phyloP scores from a whole-genome alignment of 768 basidiomycete species.

The Clitopilus passeckerianus region DNA sequence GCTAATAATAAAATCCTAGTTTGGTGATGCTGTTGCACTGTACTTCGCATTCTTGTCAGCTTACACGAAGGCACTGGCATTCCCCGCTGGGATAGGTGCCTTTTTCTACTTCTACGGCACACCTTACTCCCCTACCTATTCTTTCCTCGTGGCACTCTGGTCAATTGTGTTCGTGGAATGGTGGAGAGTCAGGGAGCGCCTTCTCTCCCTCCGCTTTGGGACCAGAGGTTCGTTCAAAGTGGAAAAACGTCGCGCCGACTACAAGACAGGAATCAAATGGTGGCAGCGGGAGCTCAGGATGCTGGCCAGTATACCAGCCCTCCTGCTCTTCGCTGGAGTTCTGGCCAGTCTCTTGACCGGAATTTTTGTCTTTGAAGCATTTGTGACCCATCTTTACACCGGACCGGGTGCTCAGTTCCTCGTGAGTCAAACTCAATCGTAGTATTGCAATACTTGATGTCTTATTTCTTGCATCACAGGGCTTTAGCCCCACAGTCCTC shows the following conservation, averaged over 20 bases:
- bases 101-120: conserved; percentile 65
- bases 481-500: conserved; percentile 77
- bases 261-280: conserved; percentile 56
- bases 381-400: conserved; percentile 83
- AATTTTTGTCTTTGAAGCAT: conserved; percentile 87
- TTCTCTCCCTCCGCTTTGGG: conserved; percentile 79
- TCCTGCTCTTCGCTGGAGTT: conserved; percentile 65
- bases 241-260: conserved; percentile 65
- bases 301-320: conserved; percentile 64
- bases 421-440: conserved; percentile 39
- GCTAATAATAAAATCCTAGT: conserved; percentile 31
- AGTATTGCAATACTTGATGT: not conserved
- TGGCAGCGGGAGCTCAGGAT: conserved; percentile 70
- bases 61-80: conserved; percentile 75
- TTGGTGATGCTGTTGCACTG: conserved; percentile 78
- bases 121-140: conserved; percentile 76
- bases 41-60: conserved; percentile 88
- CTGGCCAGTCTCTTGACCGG: conserved; percentile 69
- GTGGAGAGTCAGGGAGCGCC: conserved; percentile 86
- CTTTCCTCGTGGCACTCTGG: conserved; percentile 76
- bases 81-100: conserved; percentile 70
- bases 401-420: conserved; percentile 79
- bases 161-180: conserved; percentile 83
- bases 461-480: conserved; percentile 31
- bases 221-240: conserved; percentile 74